Evolutionary conservation across 148 eudicot genomes (phyloP).

Genomic region (Hydrangea macrophylla): DNA sequence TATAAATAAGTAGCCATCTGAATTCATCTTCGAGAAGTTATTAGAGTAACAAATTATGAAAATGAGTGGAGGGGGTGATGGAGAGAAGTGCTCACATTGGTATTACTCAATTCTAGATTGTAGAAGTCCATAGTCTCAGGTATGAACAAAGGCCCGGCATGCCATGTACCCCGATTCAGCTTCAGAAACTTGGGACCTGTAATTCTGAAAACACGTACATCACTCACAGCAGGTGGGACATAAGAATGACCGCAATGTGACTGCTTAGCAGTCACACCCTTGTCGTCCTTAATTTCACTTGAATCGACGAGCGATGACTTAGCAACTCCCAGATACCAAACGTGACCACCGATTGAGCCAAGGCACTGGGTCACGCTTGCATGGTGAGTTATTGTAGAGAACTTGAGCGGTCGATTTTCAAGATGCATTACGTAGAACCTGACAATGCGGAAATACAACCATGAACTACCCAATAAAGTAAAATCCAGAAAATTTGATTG

Average conservation of each 20-base stretch:
- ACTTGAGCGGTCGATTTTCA: conserved; percentile 52
- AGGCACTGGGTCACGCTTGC: conserved; percentile 91
- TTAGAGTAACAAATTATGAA: neutral
- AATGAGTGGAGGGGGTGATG: neutral
- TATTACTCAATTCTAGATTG: conserved; percentile 83
- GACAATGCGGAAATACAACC: conserved; percentile 2
- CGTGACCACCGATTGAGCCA: conserved; percentile 71
- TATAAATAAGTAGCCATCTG: neutral
- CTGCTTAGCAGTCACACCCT: conserved; percentile 29
- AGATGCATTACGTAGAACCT: conserved; percentile 91
- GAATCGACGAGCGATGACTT: conserved; percentile 63
- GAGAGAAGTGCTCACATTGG: conserved; percentile 58
- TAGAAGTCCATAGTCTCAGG: conserved; percentile 69
- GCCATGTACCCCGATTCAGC: conserved; percentile 88
- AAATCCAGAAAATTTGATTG: neutral
- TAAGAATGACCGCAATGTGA: conserved; percentile 74
- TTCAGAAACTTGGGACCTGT: conserved; percentile 75
- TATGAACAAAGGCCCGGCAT: conserved; percentile 82
- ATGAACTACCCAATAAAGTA: neutral
- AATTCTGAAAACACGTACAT: conserved; percentile 63
- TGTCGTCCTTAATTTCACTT: conserved; percentile 28
- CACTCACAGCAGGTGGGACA: conserved; percentile 66
- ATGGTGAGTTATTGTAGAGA: conserved; percentile 77
- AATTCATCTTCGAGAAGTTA: neutral
- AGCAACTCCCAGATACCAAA: conserved; percentile 93